These are phyloP conservation scores for Hypericum androsaemum DNA, from an alignment of 345 rosid species.

Conservation along the genomic window DNA sequence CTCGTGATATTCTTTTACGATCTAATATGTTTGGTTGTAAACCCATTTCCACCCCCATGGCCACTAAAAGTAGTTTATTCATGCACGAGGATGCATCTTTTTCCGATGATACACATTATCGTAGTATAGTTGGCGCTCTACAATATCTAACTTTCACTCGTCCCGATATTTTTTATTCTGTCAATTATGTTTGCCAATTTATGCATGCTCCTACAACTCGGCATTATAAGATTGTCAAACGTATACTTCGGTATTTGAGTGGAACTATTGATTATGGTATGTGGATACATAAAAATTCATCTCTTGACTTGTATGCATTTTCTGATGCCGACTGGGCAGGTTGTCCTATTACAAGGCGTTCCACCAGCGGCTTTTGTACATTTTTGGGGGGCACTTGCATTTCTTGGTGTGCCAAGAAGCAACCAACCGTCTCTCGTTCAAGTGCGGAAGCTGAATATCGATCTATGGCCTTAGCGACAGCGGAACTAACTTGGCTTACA, in stretches of 20 bases:
- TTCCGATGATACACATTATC: conserved; percentile 3
- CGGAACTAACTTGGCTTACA: too few relatives aligned
- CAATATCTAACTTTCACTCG: conserved; percentile 5
- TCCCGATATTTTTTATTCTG: background rate
- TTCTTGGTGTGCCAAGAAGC: too few relatives aligned
- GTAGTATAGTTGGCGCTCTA: conserved; percentile 3
- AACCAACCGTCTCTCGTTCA: too few relatives aligned
- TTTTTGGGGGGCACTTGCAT: too few relatives aligned
- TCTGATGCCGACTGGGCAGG: conserved; percentile 14
- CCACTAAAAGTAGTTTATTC: background rate
- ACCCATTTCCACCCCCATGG: conserved; percentile 9
- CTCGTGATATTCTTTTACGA: conserved; percentile 3
- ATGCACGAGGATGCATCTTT: background rate
- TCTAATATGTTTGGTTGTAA: conserved; percentile 8
- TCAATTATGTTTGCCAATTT: background rate
- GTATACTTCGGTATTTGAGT: conserved; percentile 6
- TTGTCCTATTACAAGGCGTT: too few relatives aligned
- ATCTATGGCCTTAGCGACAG: too few relatives aligned
- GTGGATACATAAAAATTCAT: background rate
- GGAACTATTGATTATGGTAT: conserved; percentile 10
- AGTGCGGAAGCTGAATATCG: too few relatives aligned
- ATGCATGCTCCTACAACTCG: conserved; percentile 5
- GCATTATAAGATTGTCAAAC: conserved; percentile 8
- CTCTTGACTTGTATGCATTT: conserved; percentile 3
- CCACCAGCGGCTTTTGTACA: too few relatives aligned